Conservation (phyloP, 108 stramenopile species). For the Cyclotella baltica region DNA sequence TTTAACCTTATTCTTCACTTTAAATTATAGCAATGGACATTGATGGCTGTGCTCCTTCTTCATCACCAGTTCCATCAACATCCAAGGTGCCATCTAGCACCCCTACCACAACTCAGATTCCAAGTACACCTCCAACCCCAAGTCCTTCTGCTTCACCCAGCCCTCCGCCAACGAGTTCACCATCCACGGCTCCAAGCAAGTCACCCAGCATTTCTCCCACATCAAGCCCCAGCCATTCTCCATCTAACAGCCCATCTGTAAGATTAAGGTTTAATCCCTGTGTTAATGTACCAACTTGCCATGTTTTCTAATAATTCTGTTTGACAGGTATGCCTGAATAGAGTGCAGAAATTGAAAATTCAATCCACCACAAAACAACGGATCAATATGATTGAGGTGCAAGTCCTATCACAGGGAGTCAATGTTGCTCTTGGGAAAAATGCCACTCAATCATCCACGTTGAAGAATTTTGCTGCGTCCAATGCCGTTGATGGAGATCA, state of each 20-base stretch:
- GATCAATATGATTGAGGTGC: not conserved
- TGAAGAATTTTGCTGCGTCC: not conserved
- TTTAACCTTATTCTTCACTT: not conserved
- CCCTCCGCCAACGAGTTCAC: too few species aligned
- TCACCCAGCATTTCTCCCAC: too few species aligned
- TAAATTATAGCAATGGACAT: not conserved
- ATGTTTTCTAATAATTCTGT: too few species aligned
- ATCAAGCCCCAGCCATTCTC: not conserved
- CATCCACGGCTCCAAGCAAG: too few species aligned
- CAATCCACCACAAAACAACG: not conserved
- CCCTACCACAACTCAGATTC: not conserved
- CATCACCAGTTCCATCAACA: not conserved
- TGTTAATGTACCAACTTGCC: too few species aligned
- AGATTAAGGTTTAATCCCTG: too few species aligned
- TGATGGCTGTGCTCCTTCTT: conserved; percentile 1
- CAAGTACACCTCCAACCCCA: not conserved
- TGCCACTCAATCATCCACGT: not conserved
- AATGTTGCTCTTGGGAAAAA: not conserved
- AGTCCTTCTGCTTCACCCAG: not conserved
- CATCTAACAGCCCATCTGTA: not conserved
- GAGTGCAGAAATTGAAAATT: not conserved
- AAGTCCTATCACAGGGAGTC: not conserved
- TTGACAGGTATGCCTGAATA: not conserved
- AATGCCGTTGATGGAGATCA: not conserved
- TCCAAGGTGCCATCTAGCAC: not conserved